A percentile compares a stretch with the other conserved stretches of the same genome.
Conservation (phyloP, 306 rosid genomes). For the Delonix regia region DNA sequence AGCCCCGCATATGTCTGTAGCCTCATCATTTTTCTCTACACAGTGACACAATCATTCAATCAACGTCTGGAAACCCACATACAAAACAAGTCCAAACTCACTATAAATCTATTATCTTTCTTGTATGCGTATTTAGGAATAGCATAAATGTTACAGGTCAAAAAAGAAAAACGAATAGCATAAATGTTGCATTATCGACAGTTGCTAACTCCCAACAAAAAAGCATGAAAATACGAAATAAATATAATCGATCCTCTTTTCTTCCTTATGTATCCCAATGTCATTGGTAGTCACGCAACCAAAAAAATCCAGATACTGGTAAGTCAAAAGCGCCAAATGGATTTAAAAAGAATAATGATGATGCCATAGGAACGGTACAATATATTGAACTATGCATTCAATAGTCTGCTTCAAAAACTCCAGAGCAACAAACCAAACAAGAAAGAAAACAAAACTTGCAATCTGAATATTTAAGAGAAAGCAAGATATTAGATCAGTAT, state of each 20-base stretch:
- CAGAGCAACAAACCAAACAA: neutral
- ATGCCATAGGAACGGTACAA: neutral
- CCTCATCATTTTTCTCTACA: conserved; percentile 71
- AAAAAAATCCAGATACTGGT: conserved; percentile 2
- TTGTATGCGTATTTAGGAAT: neutral
- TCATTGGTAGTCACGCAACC: neutral
- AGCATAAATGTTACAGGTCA: neutral
- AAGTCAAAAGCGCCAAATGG: neutral
- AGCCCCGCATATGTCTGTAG: conserved; percentile 89
- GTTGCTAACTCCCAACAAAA: neutral
- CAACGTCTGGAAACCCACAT: conserved; percentile 27
- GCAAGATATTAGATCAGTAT: neutral
- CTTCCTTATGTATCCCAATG: neutral
- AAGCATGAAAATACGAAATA: conserved; percentile 1
- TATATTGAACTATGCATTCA: neutral
- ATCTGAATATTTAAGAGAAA: neutral
- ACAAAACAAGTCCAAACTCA: neutral
- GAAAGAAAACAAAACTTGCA: neutral
- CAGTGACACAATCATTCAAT: conserved; percentile 35
- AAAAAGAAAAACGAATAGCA: no score
- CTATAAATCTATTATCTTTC: neutral
- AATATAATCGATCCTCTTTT: neutral
- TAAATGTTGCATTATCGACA: neutral
- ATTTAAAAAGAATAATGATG: neutral
- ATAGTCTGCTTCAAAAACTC: neutral